These are phyloP conservation scores for Paspalum notatum DNA, from an alignment of 176 grass and related monocot species.

Conservation along the genomic window DNA sequence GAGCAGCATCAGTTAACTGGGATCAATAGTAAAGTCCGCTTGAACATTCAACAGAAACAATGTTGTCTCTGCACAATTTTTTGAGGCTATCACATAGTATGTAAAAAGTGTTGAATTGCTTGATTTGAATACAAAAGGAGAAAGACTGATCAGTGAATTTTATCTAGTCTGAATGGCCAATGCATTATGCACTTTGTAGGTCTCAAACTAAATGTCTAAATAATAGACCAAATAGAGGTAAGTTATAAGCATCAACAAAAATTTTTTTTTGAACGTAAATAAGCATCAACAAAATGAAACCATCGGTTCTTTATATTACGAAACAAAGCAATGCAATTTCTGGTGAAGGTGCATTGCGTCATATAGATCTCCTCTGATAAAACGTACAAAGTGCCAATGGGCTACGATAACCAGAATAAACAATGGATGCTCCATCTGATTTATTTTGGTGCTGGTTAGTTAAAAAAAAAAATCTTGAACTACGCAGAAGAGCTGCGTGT, in stretches of 20 bases:
- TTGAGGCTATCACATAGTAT: constrained; percentile 2
- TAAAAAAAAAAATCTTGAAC: too few species aligned
- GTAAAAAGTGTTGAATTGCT: not conserved
- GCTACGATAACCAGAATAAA: not conserved
- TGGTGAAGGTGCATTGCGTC: not conserved
- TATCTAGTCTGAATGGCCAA: not conserved
- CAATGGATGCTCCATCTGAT: not conserved
- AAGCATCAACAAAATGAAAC: not conserved
- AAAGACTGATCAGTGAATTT: not conserved
- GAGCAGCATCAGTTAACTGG: not conserved
- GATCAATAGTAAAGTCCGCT: not conserved
- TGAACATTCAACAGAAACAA: not conserved
- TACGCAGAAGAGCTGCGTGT: too few species aligned
- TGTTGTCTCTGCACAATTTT: not conserved
- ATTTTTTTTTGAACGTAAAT: too few species aligned
- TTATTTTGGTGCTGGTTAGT: too few species aligned
- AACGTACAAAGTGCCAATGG: not conserved
- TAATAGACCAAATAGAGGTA: not conserved
- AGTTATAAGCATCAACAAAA: not conserved
- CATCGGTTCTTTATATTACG: not conserved
- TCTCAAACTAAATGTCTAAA: constrained; percentile 4
- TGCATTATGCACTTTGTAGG: constrained; percentile 14
- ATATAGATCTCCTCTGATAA: not conserved
- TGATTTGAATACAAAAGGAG: not conserved
- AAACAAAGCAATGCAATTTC: not conserved